phyloP scores from a whole-genome alignment of 78 protist genomes.

The Protostelium mycophagum region DNA sequence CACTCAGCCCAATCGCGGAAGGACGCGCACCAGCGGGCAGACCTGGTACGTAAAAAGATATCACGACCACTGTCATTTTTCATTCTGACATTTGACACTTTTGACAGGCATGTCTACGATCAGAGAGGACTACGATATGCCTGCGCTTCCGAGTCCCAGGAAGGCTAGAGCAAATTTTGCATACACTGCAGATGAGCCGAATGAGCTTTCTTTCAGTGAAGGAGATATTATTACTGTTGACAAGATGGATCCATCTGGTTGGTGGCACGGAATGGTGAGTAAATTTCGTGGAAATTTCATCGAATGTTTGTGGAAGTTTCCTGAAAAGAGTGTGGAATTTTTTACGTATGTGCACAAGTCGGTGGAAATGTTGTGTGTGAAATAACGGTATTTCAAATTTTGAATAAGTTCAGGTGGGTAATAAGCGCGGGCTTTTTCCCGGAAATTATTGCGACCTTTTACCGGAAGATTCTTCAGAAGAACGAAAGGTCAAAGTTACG shows the following conservation, averaged over 20 bases:
- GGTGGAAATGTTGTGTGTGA: too few relatives aligned
- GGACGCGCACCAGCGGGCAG: neutral
- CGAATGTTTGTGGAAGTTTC: too few relatives aligned
- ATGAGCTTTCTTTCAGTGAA: constrained; percentile 24
- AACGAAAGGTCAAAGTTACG: neutral
- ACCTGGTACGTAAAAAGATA: too few relatives aligned
- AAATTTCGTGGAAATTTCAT: neutral
- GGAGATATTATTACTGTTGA: constrained; percentile 25
- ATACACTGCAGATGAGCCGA: constrained; percentile 6
- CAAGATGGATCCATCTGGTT: constrained; percentile 29
- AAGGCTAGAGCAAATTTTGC: neutral
- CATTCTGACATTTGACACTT: too few relatives aligned
- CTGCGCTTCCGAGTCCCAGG: neutral
- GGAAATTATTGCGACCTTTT: neutral
- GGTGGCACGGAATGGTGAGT: constrained; percentile 54
- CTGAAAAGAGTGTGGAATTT: too few relatives aligned
- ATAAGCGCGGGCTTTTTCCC: neutral
- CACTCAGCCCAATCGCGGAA: neutral
- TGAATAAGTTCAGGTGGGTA: neutral
- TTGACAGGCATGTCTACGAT: neutral
- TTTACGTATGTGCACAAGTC: too few relatives aligned
- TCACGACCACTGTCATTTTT: too few relatives aligned
- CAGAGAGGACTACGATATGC: neutral
- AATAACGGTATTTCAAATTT: neutral
- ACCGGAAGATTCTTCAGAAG: neutral